Conservation (phyloP, 805 yeast genomes). For the Metschnikowia similis region DNA sequence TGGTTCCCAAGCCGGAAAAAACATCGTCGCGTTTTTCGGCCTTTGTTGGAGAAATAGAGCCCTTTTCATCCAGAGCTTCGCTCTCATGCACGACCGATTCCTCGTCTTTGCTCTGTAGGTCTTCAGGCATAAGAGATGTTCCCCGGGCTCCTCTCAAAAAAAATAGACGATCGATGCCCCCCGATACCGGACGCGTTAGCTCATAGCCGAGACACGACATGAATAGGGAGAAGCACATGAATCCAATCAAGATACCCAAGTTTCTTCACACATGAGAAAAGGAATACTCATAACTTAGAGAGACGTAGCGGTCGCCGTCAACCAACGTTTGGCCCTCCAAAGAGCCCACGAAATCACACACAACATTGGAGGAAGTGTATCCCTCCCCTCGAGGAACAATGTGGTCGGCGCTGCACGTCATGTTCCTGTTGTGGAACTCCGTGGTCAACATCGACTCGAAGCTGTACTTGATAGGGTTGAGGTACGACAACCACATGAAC, state of each 20-base stretch:
- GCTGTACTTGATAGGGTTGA: conserved; percentile 26
- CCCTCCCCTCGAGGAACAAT: conserved; percentile 22
- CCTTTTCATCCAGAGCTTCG: no score
- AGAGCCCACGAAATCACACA: conserved; percentile 17
- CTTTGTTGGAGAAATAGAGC: no score
- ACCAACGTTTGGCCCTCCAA: conserved; percentile 21
- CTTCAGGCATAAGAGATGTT: conserved; percentile 19
- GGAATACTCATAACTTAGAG: conserved; percentile 30
- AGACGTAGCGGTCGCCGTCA: conserved; percentile 28
- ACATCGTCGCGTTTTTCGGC: no score
- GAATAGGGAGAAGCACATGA: conserved; percentile 26
- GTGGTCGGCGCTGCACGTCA: conserved; percentile 11
- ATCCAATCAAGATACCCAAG: conserved; percentile 52
- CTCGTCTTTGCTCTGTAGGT: conserved; percentile 42
- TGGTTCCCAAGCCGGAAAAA: neutral
- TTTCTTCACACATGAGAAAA: conserved; percentile 57
- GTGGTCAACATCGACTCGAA: conserved; percentile 24
- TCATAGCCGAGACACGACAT: conserved; percentile 29
- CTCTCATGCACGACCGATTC: conserved; percentile 17
- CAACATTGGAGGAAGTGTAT: conserved; percentile 8
- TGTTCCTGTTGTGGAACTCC: conserved; percentile 24
- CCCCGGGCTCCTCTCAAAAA: neutral
- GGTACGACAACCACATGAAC: conserved; percentile 35
- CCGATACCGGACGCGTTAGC: neutral
- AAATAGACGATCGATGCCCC: neutral